These are phyloP conservation scores for Annulohypoxylon moriforme DNA, from an alignment of 495 filamentous ascomycete species.

Conservation along the genomic window DNA sequence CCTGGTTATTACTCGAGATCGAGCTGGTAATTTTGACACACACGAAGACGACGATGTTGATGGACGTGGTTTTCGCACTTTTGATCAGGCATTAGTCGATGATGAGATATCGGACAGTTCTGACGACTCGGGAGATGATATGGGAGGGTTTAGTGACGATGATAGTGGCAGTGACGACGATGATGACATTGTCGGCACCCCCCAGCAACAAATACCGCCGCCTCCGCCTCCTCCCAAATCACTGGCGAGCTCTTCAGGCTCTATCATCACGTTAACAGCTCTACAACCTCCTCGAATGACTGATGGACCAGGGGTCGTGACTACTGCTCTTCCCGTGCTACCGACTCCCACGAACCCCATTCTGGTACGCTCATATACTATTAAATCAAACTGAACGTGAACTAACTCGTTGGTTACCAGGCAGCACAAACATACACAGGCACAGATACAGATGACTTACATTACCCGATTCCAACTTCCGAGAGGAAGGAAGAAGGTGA, in stretches of 20 bases:
- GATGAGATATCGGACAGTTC: constrained; percentile 10
- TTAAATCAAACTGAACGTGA: background rate
- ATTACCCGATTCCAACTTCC: background rate
- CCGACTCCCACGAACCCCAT: background rate
- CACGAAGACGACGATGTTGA: constrained; percentile 1
- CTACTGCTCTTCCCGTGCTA: background rate
- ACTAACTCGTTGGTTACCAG: constrained; percentile 19
- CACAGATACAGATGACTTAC: background rate
- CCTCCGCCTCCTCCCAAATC: background rate
- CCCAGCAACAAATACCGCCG: constrained; percentile 19
- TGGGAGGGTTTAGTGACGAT: constrained; percentile 18
- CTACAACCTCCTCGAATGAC: constrained; percentile 27
- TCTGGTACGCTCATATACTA: constrained; percentile 12
- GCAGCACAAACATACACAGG: background rate
- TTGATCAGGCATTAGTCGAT: constrained; percentile 11
- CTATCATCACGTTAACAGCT: constrained; percentile 31
- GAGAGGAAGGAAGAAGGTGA: constrained; percentile 16
- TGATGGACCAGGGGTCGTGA: background rate
- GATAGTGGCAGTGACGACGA: constrained; percentile 23
- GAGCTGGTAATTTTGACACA: constrained; percentile 11
- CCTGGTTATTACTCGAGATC: constrained; percentile 6
- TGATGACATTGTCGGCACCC: constrained; percentile 9
- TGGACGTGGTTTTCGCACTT: background rate
- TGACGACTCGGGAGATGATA: constrained; percentile 19
- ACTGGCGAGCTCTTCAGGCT: constrained; percentile 21